These are phyloP conservation scores for Fusarium clavum DNA, from an alignment of 2,329 filamentous ascomycete species.

Conservation along the genomic window DNA sequence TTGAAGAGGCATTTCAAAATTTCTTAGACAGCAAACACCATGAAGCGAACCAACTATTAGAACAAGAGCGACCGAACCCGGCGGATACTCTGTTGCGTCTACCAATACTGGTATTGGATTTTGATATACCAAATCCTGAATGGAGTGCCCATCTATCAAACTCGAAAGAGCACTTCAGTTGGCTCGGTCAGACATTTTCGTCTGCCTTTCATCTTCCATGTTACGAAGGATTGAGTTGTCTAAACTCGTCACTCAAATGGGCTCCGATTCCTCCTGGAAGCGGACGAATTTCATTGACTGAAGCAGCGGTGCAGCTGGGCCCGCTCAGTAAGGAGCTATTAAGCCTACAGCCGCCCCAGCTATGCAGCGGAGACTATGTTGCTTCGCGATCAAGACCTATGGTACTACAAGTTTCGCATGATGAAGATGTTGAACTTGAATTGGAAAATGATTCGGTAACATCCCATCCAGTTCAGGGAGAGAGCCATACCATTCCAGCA, in stretches of 20 bases:
- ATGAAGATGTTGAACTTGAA: slow-evolving; percentile 44
- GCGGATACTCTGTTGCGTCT: slow-evolving; percentile 45
- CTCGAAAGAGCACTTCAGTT: slow-evolving; percentile 43
- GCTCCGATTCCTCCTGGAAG: slow-evolving; percentile 30
- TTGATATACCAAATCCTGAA: slow-evolving; percentile 37
- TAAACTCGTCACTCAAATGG: slow-evolving; percentile 45
- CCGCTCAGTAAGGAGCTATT: slow-evolving; percentile 26
- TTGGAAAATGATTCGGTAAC: not conserved
- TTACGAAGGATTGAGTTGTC: not conserved
- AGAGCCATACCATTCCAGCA: not conserved
- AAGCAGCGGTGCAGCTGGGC: slow-evolving; percentile 26
- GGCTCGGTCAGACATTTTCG: slow-evolving; percentile 33
- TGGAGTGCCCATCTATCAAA: slow-evolving; percentile 39
- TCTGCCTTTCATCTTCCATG: slow-evolving; percentile 9
- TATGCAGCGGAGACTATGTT: slow-evolving; percentile 38
- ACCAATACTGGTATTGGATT: slow-evolving; percentile 47
- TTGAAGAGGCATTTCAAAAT: slow-evolving; percentile 43
- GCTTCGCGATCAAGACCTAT: not conserved
- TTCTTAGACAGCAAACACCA: slow-evolving; percentile 35
- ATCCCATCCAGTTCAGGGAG: not conserved
- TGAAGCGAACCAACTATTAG: slow-evolving; percentile 23
- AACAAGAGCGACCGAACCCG: slow-evolving; percentile 48
- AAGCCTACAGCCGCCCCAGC: not conserved
- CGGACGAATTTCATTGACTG: slow-evolving; percentile 8
- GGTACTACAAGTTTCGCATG: slow-evolving; percentile 27